Base-by-base conservation (phyloP, 2,329 filamentous ascomycete genomes). In the Diplodia scrobiculata region DNA sequence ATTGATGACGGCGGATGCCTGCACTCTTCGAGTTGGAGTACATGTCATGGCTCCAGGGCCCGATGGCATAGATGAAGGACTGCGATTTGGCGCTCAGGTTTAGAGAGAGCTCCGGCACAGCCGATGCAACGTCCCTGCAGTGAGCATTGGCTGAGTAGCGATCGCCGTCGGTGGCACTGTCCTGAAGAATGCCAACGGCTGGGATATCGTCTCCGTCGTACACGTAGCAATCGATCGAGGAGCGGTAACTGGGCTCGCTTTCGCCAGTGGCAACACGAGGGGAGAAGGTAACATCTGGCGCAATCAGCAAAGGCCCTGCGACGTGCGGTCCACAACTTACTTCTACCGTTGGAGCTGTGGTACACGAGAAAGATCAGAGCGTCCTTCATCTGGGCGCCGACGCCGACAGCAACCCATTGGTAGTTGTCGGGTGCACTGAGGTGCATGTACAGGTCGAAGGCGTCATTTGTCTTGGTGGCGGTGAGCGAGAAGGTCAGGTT, bases 341-440 rank as follows among this genome's bases (percentile, higher is more conserved):
- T 83, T 63, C 79, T 74, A 63, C 78, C 79, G 5, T 76, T 76
- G 4, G 75, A 72, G 66, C 81, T 81, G 53, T 78, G 75, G 75
- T 88, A 87, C n/a, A 82, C 75, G 71, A 87, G 79, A 52, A 87
- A 79, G 66, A 85, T 82, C 27, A 87, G 77, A 7, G 84, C 79
- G 2, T 78, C 74, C 81, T 86, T 86, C 70, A 81, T 79, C 54
- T 79, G 70, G 66, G 78, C 80, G 53, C 85, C 86, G 45, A 86
- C 79, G 41, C 86, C 86, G 50, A 87, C 73, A 66, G 82, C 84
- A 50, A 80, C 80, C 84, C 84, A 88, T 41, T 82, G 80, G 45
- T 79, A 75, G 10, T 73, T 72, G 45, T 73, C 76, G 34, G 81
- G 78, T 47, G 83, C 81, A 67, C 82, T 80, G 17, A 87, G 70